Conservation (phyloP, 345 rosid species). For the Microthlaspi erraticum region DNA sequence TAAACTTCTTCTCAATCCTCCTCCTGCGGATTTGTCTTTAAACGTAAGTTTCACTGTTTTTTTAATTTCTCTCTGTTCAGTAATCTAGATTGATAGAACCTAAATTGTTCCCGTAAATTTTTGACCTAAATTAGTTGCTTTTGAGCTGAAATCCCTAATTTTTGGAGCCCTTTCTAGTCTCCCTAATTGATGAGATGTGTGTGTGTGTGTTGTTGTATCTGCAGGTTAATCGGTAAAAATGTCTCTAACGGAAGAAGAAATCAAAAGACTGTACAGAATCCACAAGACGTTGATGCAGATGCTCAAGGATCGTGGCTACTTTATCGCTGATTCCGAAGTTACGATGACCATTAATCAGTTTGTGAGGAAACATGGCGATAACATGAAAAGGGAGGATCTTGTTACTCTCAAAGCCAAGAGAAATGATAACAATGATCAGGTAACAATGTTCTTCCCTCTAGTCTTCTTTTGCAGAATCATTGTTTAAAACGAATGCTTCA, state of each 20-base stretch:
- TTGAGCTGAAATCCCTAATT: slow-evolving; percentile 2
- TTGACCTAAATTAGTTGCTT: not conserved
- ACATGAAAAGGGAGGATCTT: slow-evolving; percentile 93
- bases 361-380: slow-evolving; percentile 62
- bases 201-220: not conserved
- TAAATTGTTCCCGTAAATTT: not conserved
- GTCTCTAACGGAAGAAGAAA: slow-evolving; percentile 69
- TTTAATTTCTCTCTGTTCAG: not conserved
- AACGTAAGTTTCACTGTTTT: not conserved
- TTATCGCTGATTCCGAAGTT: slow-evolving; percentile 68
- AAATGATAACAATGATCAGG: slow-evolving; percentile 67
- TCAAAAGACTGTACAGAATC: slow-evolving; percentile 64
- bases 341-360: slow-evolving; percentile 59
- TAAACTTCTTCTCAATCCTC: not conserved
- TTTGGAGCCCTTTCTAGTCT: not conserved
- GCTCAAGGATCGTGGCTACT: slow-evolving; percentile 77
- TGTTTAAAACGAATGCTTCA: not conserved
- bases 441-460: slow-evolving; percentile 2
- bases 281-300: slow-evolving; percentile 81
- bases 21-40: slow-evolving; percentile 1
- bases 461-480: not conserved
- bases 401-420: slow-evolving; percentile 64
- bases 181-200: not conserved
- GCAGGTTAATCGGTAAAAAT: slow-evolving; percentile 42
- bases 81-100: slow-evolving; percentile 1